A percentile compares a stretch with the other conserved stretches of the same genome.
phyloP scores from a whole-genome alignment of 768 basidiomycete species.

The Termitomyces sp. region DNA sequence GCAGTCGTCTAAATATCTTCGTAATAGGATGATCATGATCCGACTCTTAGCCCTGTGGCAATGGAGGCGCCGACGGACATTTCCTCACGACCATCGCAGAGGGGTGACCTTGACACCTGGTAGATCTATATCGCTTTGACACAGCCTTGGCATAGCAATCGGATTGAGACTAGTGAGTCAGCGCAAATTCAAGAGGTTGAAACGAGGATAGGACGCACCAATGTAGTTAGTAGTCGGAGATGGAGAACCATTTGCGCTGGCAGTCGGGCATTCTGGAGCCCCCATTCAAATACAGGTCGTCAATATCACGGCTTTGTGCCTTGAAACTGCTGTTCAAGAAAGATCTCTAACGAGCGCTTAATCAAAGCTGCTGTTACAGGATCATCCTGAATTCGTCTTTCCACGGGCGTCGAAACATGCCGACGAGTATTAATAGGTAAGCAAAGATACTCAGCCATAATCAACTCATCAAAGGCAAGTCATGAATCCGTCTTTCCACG shows the following conservation, averaged over 20 bases:
- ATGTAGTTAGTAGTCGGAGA: not conserved
- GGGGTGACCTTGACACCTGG: not conserved
- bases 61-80: not conserved
- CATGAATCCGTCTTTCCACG: too few species aligned
- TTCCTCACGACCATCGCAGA: not conserved
- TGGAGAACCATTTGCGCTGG: not conserved
- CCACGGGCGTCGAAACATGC: not conserved
- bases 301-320: not conserved
- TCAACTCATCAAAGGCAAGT: too few species aligned
- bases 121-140: not conserved
- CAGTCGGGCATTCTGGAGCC: not conserved
- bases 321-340: not conserved
- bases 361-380: too few species aligned
- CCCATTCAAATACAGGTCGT: not conserved
- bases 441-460: too few species aligned
- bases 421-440: too few species aligned
- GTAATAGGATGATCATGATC: not conserved
- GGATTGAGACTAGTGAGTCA: not conserved
- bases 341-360: not conserved
- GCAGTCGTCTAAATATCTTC: slow-evolving; percentile 5
- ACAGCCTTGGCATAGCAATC: not conserved
- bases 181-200: not conserved
- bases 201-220: not conserved
- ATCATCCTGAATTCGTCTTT: not conserved
- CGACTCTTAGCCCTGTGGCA: slow-evolving; percentile 3